A percentile compares a stretch with the other conserved stretches of the same genome.
Evolutionary conservation across 2,329 filamentous ascomycete species (phyloP).

Genomic region (Phaeosphaeriaceae sp.): DNA sequence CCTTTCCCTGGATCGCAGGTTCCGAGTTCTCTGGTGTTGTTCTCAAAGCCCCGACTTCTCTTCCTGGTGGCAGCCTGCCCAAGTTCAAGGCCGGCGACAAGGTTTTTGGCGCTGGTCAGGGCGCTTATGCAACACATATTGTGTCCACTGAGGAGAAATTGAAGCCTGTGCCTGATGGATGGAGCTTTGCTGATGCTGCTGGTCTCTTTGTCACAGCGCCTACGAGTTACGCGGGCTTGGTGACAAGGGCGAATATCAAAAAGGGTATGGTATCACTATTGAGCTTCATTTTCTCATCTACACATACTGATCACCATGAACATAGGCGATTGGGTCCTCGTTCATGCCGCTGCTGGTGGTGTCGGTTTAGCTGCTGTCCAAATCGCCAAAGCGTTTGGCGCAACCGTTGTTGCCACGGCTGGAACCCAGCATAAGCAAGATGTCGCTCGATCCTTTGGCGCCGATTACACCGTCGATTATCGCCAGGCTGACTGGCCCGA

Average conservation of each 20-base stretch:
- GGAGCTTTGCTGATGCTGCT: slow-evolving; percentile 84
- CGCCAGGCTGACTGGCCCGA: slow-evolving; percentile 66
- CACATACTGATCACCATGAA: background rate
- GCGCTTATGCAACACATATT: slow-evolving; percentile 82
- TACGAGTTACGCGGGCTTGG: slow-evolving; percentile 84
- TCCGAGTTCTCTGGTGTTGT: slow-evolving; percentile 86
- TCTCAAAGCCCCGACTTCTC: slow-evolving; percentile 65
- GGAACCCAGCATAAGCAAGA: slow-evolving; percentile 80
- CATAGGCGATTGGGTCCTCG: slow-evolving; percentile 79
- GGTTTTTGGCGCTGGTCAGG: slow-evolving; percentile 87
- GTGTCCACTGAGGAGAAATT: slow-evolving; percentile 70
- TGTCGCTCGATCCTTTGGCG: slow-evolving; percentile 80
- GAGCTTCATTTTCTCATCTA: background rate
- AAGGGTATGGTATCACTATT: slow-evolving; percentile 43
- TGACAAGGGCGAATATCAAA: slow-evolving; percentile 77
- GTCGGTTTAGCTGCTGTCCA: slow-evolving; percentile 92
- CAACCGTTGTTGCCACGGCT: slow-evolving; percentile 91
- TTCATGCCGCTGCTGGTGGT: slow-evolving; percentile 91
- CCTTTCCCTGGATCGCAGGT: slow-evolving; percentile 86
- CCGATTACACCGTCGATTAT: slow-evolving; percentile 85
- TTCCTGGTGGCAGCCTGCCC: slow-evolving; percentile 52
- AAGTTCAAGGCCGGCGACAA: slow-evolving; percentile 78
- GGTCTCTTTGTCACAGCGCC: slow-evolving; percentile 92
- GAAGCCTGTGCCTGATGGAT: slow-evolving; percentile 76
- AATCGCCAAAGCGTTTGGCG: slow-evolving; percentile 89